These are phyloP conservation scores for Trichoderma brevicompactum DNA, from an alignment of 2,329 filamentous ascomycete genomes.

Conservation along the genomic window DNA sequence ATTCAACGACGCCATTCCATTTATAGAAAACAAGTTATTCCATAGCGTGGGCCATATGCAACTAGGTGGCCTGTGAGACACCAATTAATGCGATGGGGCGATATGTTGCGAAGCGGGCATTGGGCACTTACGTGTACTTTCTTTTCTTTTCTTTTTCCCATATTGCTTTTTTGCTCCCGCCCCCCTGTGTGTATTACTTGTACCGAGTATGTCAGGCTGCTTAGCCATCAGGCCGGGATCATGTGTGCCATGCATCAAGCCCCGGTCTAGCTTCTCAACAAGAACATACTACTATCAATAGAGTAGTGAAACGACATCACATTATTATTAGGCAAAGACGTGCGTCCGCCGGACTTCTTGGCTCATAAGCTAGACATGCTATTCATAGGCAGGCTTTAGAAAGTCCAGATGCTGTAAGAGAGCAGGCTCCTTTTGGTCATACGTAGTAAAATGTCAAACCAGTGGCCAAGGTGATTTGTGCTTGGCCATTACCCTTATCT, in stretches of 20 bases:
- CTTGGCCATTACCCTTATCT: not conserved
- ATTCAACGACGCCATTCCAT: not conserved
- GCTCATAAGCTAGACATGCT: not conserved
- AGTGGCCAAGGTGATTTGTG: no score
- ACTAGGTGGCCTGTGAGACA: slow-evolving; percentile 1
- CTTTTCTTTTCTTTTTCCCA: not conserved
- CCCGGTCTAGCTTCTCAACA: slow-evolving; percentile 10
- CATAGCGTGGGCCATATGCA: not conserved
- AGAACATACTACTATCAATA: not conserved
- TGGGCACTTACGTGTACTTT: no score
- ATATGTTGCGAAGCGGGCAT: not conserved
- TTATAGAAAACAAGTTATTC: not conserved
- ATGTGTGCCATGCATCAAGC: slow-evolving; percentile 3
- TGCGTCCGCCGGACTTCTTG: not conserved
- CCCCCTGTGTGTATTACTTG: not conserved
- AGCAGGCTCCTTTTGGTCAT: not conserved
- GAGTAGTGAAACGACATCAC: not conserved
- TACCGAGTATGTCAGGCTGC: not conserved
- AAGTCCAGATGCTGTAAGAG: not conserved
- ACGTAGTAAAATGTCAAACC: no score
- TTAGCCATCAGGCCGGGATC: not conserved
- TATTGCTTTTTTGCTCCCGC: not conserved
- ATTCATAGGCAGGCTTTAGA: not conserved
- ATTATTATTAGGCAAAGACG: not conserved
- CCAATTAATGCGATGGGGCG: not conserved